Conservation (phyloP, 176 grass and related monocot species). For the Triticum turgidum region DNA sequence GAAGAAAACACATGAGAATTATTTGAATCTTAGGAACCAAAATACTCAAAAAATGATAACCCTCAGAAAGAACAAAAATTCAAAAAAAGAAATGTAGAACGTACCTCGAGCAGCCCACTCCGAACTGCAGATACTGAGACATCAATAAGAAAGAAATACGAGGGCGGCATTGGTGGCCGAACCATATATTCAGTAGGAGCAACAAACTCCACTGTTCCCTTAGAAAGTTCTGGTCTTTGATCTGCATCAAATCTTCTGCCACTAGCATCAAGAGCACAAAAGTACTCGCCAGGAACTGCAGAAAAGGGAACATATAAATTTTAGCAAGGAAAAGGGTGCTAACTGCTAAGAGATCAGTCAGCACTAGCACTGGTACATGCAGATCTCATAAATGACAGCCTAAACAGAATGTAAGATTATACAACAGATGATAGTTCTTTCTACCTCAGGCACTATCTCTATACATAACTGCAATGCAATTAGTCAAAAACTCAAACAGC, state of each 20-base stretch:
- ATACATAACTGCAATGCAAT: not conserved
- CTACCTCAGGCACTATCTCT: not conserved
- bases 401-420: constrained; percentile 6
- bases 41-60: not conserved
- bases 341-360: constrained; percentile 22
- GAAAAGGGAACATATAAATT: constrained; percentile 19
- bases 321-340: constrained; percentile 7
- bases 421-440: not conserved
- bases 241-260: constrained; percentile 83
- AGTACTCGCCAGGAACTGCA: constrained; percentile 91
- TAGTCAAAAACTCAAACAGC: not conserved
- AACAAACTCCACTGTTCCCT: constrained; percentile 97
- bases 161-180: constrained; percentile 94
- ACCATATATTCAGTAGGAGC: constrained; percentile 99
- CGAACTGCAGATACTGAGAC: constrained; percentile 76
- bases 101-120: constrained; percentile 85
- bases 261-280: constrained; percentile 74
- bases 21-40: constrained; percentile 1
- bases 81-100: not conserved
- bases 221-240: constrained; percentile 89
- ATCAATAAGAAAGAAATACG: constrained; percentile 96
- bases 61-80: not conserved
- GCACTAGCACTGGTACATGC: not conserved
- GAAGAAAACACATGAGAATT: constrained; percentile 20
- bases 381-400: not conserved